phyloP scores from a whole-genome alignment of 1,139 yeast genomes.

The Casaregolazyma lundiana region DNA sequence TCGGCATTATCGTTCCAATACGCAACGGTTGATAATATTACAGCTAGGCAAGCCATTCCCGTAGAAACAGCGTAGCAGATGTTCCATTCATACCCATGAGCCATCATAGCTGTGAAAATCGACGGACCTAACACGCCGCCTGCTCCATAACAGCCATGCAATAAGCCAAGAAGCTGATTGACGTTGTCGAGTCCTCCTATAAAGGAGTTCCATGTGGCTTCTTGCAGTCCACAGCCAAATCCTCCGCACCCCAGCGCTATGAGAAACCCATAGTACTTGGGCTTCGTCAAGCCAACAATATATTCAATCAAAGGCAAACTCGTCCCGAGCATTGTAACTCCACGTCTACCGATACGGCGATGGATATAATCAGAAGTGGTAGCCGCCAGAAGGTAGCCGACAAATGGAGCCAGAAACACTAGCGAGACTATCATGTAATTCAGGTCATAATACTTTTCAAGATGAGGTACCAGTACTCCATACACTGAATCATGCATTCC shows the following conservation, averaged over 20 bases:
- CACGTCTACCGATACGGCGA: conserved; percentile 40
- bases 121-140: conserved; percentile 63
- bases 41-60: conserved; percentile 36
- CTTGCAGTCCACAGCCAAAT: conserved; percentile 51
- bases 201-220: conserved; percentile 57
- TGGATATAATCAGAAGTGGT: conserved; percentile 34
- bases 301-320: conserved; percentile 38
- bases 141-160: conserved; percentile 58
- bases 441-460: conserved; percentile 27
- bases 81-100: conserved; percentile 50
- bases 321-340: conserved; percentile 39
- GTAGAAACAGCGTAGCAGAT: conserved; percentile 48
- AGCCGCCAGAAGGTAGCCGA: conserved; percentile 39
- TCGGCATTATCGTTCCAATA: conserved; percentile 22
- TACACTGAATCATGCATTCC: conserved; percentile 31
- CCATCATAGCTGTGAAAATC: conserved; percentile 50
- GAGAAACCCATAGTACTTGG: conserved; percentile 39
- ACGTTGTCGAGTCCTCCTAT: conserved; percentile 46
- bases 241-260: conserved; percentile 57
- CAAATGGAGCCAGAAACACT: conserved; percentile 29
- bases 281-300: conserved; percentile 42
- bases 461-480: conserved; percentile 27
- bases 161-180: conserved; percentile 47
- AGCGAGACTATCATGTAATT: conserved; percentile 27
- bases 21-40: conserved; percentile 15